Evolutionary conservation across 2,329 filamentous ascomycete species (phyloP), one percentile per base, ranked within the genome.

Genomic region (Cladosporium sp.): DNA sequence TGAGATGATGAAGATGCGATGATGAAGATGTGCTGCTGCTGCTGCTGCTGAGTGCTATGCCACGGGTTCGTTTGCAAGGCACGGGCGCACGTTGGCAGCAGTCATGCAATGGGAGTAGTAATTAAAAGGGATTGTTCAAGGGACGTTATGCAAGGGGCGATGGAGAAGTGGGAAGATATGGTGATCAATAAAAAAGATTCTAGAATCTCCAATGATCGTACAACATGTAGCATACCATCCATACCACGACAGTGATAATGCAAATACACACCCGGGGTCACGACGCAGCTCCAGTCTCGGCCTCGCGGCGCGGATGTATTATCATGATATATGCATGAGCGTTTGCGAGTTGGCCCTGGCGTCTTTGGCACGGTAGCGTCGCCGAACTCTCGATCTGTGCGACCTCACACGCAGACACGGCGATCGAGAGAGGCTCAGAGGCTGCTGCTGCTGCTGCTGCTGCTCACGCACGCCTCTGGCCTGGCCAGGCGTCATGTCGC

Each of bases 351-450:
- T 58, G 55, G 55, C 21, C 23, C 29, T 12, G 52, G 29, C 52
- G 28, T 21, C 16, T 8, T 21, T 21, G 18, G 52, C 52, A 5
- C 55, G 55, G 55, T 28, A 57, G 55, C n/a, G 55, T 40, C 55
- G 18, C 21, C 55, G 55, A 57, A 29, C 37, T 31, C 58, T 49
- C 58, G 58, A 61, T 61, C 58, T 61, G 58, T 21, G 40, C 37
- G 29, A 61, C 58, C 58, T 61, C 58, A 61, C 40, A 11, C 58
- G 11, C 16, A 23, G 40, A 23, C 58, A 7, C n/a, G 5, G 40
- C 58, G 58, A 61, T 61, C 58, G 58, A 61, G 58, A 49, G 29
- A 31, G 29, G 23, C 23, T 26, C 23, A 31, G 29, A 31, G 29
- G 29, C 29, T 31, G 29, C 29, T 29, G 29, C 7, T 29, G 29